Evolutionary conservation across 1,139 yeast species (phyloP).

Genomic region (Meyerozyma guilliermondii): DNA sequence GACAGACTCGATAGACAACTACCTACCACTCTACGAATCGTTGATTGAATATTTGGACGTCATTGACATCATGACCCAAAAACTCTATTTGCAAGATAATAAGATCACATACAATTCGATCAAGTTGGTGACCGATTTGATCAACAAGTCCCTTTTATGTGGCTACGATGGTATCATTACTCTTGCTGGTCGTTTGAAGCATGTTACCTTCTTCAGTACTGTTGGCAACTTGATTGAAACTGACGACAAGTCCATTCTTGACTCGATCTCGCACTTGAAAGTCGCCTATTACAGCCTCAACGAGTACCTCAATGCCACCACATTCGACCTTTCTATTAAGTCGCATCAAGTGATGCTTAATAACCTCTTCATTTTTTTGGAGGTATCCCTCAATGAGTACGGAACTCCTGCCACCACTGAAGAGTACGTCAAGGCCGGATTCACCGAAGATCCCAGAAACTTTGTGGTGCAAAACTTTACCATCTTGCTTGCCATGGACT

Average conservation of each 20-base stretch:
- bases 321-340: slow-evolving; percentile 35
- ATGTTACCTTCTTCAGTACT: slow-evolving; percentile 40
- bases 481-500: slow-evolving; percentile 43
- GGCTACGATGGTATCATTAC: slow-evolving; percentile 38
- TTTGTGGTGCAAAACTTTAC: slow-evolving; percentile 40
- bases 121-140: slow-evolving; percentile 42
- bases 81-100: slow-evolving; percentile 38
- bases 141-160: slow-evolving; percentile 38
- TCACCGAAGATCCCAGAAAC: slow-evolving; percentile 39
- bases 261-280: slow-evolving; percentile 30
- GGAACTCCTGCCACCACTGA: slow-evolving; percentile 44
- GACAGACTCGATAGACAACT: slow-evolving; percentile 29
- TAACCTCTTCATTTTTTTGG: slow-evolving; percentile 37
- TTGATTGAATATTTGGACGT: slow-evolving; percentile 39
- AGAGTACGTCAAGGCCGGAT: slow-evolving; percentile 44
- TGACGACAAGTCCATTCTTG: slow-evolving; percentile 31
- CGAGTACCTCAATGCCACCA: slow-evolving; percentile 30
- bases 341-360: slow-evolving; percentile 40
- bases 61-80: slow-evolving; percentile 37
- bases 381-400: slow-evolving; percentile 38
- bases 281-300: slow-evolving; percentile 34
- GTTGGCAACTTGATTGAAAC: slow-evolving; percentile 37
- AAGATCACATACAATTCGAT: slow-evolving; percentile 42
- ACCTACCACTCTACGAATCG: slow-evolving; percentile 38
- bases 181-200: slow-evolving; percentile 40